These are phyloP conservation scores for Butyriboletus loyo DNA, from an alignment of 768 basidiomycete genomes.

Conservation along the genomic window DNA sequence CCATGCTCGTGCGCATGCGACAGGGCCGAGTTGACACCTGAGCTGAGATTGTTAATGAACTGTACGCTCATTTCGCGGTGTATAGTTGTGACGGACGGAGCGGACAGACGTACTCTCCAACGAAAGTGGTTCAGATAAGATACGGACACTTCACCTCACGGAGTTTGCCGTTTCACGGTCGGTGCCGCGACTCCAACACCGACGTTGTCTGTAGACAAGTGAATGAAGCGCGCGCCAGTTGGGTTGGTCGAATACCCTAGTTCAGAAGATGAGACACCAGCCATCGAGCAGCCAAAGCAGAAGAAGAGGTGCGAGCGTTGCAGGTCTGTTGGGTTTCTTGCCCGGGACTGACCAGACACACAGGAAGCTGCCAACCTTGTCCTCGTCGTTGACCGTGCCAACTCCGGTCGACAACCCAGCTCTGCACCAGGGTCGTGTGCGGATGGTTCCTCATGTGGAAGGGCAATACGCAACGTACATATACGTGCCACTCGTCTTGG, in stretches of 20 bases:
- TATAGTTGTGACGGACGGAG: neutral
- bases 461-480: slow-evolving; percentile 84
- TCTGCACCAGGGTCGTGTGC: slow-evolving; percentile 78
- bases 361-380: slow-evolving; percentile 64
- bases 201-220: neutral
- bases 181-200: neutral
- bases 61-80: slow-evolving; percentile 54
- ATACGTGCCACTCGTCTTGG: slow-evolving; percentile 60
- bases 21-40: slow-evolving; percentile 33
- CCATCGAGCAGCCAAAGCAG: slow-evolving; percentile 9
- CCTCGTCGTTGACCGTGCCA: slow-evolving; percentile 44
- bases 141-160: neutral
- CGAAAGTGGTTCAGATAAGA: slow-evolving; percentile 1
- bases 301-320: slow-evolving; percentile 42
- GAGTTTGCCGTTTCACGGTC: slow-evolving; percentile 10
- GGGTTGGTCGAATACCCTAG: slow-evolving; percentile 48
- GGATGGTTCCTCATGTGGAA: slow-evolving; percentile 75
- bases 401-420: slow-evolving; percentile 69
- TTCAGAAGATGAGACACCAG: slow-evolving; percentile 42
- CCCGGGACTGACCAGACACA: neutral
- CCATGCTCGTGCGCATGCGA: slow-evolving; percentile 52
- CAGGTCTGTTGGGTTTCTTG: neutral
- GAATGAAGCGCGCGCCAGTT: slow-evolving; percentile 25
- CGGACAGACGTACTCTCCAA: neutral
- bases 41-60: slow-evolving; percentile 68